A percentile compares a stretch with the other conserved stretches of the same genome.
Evolutionary conservation across 176 grass and related monocot species (phyloP).

Genomic region (Phyllostachys edulis): DNA sequence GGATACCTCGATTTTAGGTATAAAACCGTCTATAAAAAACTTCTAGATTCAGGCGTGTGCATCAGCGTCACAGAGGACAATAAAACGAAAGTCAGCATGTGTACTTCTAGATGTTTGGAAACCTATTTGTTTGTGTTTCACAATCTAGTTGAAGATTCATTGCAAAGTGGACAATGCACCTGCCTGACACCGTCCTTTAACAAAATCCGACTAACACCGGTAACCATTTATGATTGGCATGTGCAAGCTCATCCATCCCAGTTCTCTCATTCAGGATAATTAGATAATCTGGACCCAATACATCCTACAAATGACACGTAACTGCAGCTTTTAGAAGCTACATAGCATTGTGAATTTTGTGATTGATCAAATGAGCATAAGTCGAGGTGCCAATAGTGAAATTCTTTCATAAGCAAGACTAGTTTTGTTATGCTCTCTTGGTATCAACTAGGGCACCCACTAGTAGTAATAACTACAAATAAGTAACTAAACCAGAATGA

Average conservation of each 20-base stretch:
- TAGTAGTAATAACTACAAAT: slow-evolving; percentile 18
- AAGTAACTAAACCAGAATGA: background rate
- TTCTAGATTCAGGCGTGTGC: slow-evolving; percentile 24
- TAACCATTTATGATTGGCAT: background rate
- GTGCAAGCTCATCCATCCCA: background rate
- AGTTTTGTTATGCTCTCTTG: background rate
- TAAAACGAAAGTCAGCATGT: slow-evolving; percentile 28
- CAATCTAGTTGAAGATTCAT: slow-evolving; percentile 26
- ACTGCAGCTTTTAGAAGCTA: background rate
- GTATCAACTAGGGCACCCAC: background rate
- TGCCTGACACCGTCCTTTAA: background rate
- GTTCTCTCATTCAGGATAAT: background rate
- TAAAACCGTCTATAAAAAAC: background rate
- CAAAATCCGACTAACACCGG: background rate
- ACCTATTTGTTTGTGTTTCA: background rate
- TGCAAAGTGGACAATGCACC: background rate
- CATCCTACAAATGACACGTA: background rate
- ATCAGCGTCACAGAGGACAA: background rate
- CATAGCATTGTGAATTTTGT: background rate
- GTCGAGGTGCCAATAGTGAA: background rate
- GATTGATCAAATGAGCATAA: slow-evolving; percentile 4
- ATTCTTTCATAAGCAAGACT: slow-evolving; percentile 16
- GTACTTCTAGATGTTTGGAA: slow-evolving; percentile 36
- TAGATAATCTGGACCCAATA: background rate
- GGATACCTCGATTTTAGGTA: background rate